A percentile compares a stretch with the other conserved stretches of the same genome.
These are phyloP conservation scores for Apiosordaria backusii DNA, from an alignment of 495 filamentous ascomycete species.

Conservation along the genomic window DNA sequence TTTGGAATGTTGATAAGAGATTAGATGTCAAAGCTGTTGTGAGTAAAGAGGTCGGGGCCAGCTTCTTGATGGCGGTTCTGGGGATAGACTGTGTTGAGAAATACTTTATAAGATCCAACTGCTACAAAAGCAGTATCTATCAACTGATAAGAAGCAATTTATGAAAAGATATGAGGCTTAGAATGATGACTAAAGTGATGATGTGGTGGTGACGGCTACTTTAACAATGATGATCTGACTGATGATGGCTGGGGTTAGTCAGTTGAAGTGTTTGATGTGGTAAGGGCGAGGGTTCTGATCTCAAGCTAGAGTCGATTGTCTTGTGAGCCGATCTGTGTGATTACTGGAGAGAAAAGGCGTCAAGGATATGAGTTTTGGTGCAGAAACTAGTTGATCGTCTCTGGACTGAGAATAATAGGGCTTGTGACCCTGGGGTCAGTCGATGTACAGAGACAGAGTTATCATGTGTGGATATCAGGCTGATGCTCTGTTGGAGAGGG, in stretches of 20 bases:
- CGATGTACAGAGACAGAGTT: too few relatives aligned
- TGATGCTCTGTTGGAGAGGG: too few relatives aligned
- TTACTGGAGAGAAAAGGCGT: too few relatives aligned
- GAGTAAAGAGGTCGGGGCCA: background rate
- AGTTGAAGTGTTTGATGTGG: background rate
- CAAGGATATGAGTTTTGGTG: too few relatives aligned
- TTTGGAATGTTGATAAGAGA: background rate
- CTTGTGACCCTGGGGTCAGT: too few relatives aligned
- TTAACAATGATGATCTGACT: background rate
- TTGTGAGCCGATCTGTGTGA: background rate
- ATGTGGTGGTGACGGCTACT: background rate
- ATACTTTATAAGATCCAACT: background rate
- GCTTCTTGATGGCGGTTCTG: background rate
- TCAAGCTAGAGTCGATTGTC: background rate
- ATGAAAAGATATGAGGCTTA: background rate
- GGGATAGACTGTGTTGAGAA: background rate
- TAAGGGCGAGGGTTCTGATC: background rate
- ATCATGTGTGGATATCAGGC: too few relatives aligned
- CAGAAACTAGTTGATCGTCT: too few relatives aligned
- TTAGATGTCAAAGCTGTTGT: background rate
- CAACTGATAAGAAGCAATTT: background rate
- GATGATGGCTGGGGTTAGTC: background rate
- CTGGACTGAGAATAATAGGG: too few relatives aligned
- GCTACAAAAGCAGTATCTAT: background rate
- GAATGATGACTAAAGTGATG: background rate